Base-by-base conservation (phyloP, 805 yeast genomes). In the Zygotorulaspora florentina region DNA sequence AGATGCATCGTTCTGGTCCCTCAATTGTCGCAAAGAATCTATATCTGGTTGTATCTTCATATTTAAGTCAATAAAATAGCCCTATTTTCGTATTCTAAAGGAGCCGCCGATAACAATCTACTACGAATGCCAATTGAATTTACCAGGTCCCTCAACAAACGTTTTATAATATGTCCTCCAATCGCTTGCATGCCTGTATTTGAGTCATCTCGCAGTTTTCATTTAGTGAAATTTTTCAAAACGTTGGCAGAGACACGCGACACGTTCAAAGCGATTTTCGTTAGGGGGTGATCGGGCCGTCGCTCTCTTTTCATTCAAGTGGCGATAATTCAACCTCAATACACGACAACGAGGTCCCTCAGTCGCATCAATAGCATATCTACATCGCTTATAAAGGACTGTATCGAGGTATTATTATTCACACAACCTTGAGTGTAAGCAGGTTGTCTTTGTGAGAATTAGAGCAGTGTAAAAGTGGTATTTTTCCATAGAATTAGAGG, bases 21-120 rank as follows among this genome's bases (percentile, higher is more conserved):
- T 64, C 40, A 74, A 70, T 6, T 67, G 68, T 37, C 65, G 59
- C 17, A 81, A 61, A n/a, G 69, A 65, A 16, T 70, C 75, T 13
- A 76, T 57, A 6, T 73, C 61, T 11, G 87, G 87, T 56, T 80
- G 85, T 42, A 77, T 65, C 47, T 58, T 59, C 10, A 58, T 36
- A 15, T 16, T 20, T 10, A 33, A 4, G 4, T 7, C 25, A 20
- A 20, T 5, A 20, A 20, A 20, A 20, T 5, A 20, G 25, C 25
- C 9, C 3, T 4, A 29, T 29, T 13, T 8, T 29, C 15, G 15
- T 29, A 4, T 8, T 29, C 33, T 29, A 5, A 5, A 3, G 33
- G 6, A 12, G 33, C 33, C 8, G 15, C 8, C 15, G 4, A 13
- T 8, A 4, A 20, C 4, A 20, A 20, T 20, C 25, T 20, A 20